Evolutionary conservation across 768 basidiomycete species (phyloP).

Genomic region (Filobasidium wieringae): DNA sequence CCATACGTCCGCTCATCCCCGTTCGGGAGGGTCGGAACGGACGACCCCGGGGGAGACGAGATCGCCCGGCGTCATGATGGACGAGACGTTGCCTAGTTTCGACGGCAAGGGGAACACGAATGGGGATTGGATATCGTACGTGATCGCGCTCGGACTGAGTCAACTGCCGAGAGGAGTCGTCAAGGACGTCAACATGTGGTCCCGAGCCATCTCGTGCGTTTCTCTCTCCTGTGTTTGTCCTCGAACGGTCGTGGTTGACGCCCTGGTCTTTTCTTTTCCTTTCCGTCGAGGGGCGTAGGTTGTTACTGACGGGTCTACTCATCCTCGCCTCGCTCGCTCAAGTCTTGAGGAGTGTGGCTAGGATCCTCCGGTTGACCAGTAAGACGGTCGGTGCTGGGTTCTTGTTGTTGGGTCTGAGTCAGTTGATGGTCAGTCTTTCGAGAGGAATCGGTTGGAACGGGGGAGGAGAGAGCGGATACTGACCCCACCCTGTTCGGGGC

Average conservation of each 20-base stretch:
- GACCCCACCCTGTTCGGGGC: neutral
- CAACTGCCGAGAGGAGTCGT: conserved; percentile 25
- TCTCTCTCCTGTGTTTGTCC: neutral
- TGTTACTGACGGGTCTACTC: conserved; percentile 33
- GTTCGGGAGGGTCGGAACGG: too few relatives aligned
- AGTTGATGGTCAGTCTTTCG: conserved; percentile 28
- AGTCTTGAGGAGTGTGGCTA: conserved; percentile 29
- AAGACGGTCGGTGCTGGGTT: conserved; percentile 36
- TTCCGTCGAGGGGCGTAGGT: too few relatives aligned
- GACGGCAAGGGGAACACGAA: conserved; percentile 30
- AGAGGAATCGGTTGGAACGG: too few relatives aligned
- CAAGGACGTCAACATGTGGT: conserved; percentile 31
- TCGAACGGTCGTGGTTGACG: neutral
- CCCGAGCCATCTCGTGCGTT: conserved; percentile 26
- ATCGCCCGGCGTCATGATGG: too few relatives aligned
- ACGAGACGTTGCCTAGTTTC: neutral
- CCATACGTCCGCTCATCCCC: too few relatives aligned
- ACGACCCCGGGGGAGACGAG: neutral
- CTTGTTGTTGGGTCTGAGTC: conserved; percentile 30
- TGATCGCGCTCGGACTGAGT: conserved; percentile 29
- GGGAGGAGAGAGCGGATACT: too few relatives aligned
- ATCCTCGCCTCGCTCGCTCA: conserved; percentile 35
- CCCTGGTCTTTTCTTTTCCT: neutral
- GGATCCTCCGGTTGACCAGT: conserved; percentile 31
- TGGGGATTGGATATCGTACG: conserved; percentile 39